Percentiles rank a stretch among this genome's conserved stretches.
Conservation (phyloP, 2,329 filamentous ascomycete genomes). For the Orbilia javanica region DNA sequence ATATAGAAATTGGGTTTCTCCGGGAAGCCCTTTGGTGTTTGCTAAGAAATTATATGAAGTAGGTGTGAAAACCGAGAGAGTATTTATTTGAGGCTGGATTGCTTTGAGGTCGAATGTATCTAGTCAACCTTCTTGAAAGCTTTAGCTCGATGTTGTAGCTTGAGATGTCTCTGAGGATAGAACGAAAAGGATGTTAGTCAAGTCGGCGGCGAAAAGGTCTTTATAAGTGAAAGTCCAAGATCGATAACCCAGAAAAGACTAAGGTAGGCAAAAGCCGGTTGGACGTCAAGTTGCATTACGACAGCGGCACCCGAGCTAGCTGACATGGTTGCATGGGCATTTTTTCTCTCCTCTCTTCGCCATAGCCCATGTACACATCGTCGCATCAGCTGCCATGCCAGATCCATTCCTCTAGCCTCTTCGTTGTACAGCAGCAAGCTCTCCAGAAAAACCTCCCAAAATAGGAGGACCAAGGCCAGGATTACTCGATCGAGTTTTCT, state of each 20-base stretch:
- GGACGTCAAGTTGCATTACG: conserved; percentile 42
- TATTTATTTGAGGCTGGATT: neutral
- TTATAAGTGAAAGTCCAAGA: conserved; percentile 37
- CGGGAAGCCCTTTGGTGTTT: conserved; percentile 5
- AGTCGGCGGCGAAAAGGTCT: conserved; percentile 30
- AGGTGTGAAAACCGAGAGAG: neutral
- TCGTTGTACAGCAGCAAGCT: conserved; percentile 30
- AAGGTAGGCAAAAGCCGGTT: conserved; percentile 32
- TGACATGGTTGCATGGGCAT: conserved; percentile 52
- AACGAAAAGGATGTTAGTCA: neutral
- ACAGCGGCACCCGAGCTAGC: conserved; percentile 27
- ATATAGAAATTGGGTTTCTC: conserved; percentile 6
- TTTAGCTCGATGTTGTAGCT: neutral
- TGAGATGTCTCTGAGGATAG: conserved; percentile 1
- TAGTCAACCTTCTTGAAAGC: conserved; percentile 19
- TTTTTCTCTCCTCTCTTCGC: neutral
- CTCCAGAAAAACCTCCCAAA: neutral
- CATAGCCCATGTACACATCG: conserved; percentile 4
- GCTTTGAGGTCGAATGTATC: neutral
- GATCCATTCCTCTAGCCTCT: conserved; percentile 2
- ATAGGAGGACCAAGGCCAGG: conserved; percentile 5
- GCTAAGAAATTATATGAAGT: neutral
- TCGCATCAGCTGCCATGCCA: conserved; percentile 35
- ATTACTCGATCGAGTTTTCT: conserved; percentile 37
- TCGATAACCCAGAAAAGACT: neutral